Conservation (phyloP, 148 eudicot genomes). For the Silene latifolia region DNA sequence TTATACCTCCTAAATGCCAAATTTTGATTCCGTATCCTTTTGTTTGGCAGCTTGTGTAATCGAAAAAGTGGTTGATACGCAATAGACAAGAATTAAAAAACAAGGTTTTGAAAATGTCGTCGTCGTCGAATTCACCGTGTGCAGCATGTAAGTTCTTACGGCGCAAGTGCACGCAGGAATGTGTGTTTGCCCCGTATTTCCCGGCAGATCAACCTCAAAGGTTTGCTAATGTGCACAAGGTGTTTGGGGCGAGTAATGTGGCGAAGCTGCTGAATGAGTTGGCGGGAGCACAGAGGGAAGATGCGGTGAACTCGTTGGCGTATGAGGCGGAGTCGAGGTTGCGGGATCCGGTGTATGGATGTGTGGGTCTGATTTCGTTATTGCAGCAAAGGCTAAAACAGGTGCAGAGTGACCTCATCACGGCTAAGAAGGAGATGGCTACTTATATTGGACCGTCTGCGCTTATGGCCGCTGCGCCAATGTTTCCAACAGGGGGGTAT, state of each 20-base stretch:
- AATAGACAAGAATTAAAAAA: too few species aligned
- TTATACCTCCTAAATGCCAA: background rate
- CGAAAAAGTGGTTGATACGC: background rate
- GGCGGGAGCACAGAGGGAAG: conserved; percentile 46
- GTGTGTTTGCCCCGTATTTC: conserved; percentile 84
- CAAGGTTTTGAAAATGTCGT: conserved; percentile 31
- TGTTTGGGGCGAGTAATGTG: conserved; percentile 81
- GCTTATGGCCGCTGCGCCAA: conserved; percentile 29
- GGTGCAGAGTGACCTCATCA: conserved; percentile 39
- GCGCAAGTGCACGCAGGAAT: conserved; percentile 77
- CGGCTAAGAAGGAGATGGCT: conserved; percentile 60
- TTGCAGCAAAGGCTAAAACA: conserved; percentile 65
- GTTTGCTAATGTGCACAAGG: conserved; percentile 75
- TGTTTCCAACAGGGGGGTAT: conserved; percentile 32
- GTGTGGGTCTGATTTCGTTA: conserved; percentile 67
- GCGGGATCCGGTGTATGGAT: conserved; percentile 77
- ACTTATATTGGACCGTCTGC: conserved; percentile 58
- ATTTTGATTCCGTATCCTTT: conserved; percentile 2
- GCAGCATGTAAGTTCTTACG: conserved; percentile 85
- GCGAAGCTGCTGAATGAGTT: conserved; percentile 69
- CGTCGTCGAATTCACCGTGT: conserved; percentile 80
- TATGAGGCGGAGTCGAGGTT: conserved; percentile 74
- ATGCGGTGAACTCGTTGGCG: conserved; percentile 72
- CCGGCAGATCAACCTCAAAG: conserved; percentile 80
- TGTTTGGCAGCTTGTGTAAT: conserved; percentile 13